Conservation (phyloP, 2,329 filamentous ascomycete species). For the Alternaria metachromatica region DNA sequence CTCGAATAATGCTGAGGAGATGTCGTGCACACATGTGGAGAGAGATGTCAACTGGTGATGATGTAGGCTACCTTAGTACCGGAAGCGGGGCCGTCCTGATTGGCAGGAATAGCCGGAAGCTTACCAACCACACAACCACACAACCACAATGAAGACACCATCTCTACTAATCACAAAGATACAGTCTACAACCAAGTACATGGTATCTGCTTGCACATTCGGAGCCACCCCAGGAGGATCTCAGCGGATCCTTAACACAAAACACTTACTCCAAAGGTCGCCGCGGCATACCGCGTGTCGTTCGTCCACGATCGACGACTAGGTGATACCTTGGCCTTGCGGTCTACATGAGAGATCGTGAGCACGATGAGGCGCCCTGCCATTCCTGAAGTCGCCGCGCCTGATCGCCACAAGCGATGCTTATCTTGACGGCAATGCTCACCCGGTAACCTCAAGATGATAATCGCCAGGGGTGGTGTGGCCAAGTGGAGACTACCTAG, state of each 20-base stretch:
- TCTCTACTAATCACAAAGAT: background rate
- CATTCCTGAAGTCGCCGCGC: background rate
- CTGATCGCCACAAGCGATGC: background rate
- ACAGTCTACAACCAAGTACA: background rate
- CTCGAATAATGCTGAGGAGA: background rate
- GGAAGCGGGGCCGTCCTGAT: slow-evolving; percentile 4
- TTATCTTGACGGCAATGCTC: background rate
- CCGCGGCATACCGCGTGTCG: background rate
- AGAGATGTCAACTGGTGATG: background rate
- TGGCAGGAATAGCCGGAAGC: slow-evolving; percentile 13
- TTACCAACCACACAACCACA: slow-evolving; percentile 2
- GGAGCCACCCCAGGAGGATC: background rate
- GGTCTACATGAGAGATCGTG: background rate
- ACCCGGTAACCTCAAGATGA: background rate
- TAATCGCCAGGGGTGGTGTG: too few species aligned
- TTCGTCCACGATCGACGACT: background rate
- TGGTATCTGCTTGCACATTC: background rate
- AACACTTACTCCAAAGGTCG: rapidly evolving
- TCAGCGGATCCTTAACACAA: background rate
- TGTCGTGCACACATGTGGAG: background rate
- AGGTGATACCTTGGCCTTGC: background rate
- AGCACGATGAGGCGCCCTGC: background rate
- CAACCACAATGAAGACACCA: background rate
- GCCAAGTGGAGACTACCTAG: too few species aligned
- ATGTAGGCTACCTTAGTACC: slow-evolving; percentile 2